phyloP scores from a whole-genome alignment of 2,329 filamentous ascomycete species.

The Escovopsis sp. region DNA sequence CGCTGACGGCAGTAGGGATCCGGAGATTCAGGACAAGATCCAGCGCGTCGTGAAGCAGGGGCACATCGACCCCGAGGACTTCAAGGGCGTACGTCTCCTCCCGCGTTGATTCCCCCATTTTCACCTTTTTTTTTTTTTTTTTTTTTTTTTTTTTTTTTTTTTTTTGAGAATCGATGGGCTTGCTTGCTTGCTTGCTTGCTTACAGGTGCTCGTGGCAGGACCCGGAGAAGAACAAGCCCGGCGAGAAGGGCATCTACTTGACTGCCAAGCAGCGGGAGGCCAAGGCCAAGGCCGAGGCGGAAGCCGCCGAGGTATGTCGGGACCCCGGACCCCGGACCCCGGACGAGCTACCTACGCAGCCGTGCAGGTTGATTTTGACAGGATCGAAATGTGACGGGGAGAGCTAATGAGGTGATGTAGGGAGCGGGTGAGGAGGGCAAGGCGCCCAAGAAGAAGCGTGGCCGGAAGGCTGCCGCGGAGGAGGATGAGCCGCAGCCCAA shows the following conservation, averaged over 20 bases:
- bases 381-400: no score
- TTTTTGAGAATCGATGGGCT: no score
- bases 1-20: slow-evolving; percentile 24
- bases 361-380: no score
- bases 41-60: slow-evolving; percentile 57
- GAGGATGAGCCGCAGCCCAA: slow-evolving; percentile 21
- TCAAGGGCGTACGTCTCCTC: slow-evolving; percentile 83
- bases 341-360: no score
- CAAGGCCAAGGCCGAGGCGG: slow-evolving; percentile 18
- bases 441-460: slow-evolving; percentile 20
- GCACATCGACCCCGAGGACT: slow-evolving; percentile 73
- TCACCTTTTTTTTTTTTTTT: no score
- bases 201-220: slow-evolving; percentile 48
- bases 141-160: background rate
- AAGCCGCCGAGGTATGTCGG: slow-evolving; percentile 10
- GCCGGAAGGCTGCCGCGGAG: slow-evolving; percentile 17
- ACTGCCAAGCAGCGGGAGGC: slow-evolving; percentile 22
- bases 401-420: slow-evolving; percentile 10
- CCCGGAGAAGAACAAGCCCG: slow-evolving; percentile 55
- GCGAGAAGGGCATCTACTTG: slow-evolving; percentile 47
- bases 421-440: slow-evolving; percentile 15
- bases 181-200: background rate
- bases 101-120: no score
- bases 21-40: slow-evolving; percentile 58
- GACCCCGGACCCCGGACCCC: no score